Evolutionary conservation across 495 filamentous ascomycete species (phyloP), one percentile per base, ranked within the genome.

Genomic region (Clavariopsis aquatica): DNA sequence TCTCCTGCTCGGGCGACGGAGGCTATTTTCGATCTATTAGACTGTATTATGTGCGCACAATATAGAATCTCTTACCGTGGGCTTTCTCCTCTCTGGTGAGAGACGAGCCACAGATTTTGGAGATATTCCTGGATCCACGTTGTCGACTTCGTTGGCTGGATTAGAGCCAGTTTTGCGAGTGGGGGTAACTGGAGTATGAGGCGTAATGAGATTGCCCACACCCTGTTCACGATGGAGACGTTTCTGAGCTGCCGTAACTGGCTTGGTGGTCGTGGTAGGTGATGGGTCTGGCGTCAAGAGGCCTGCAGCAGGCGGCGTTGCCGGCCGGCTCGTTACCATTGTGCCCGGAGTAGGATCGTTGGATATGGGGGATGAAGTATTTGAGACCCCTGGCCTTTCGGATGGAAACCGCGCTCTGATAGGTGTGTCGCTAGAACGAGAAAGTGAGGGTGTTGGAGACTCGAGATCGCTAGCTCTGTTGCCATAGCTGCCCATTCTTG

Each of bases 61-160:
- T 12, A n/a, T 26, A 15, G 41, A 20, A 29, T 19, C 7, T 47
- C 60, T 49, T 60, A 60, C 66, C 38, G 68, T 65, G 23, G 64
- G 68, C 53, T 70, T 70, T 29, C 64, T 63, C 20, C 64, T 34
- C 26, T 68, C 61, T 45, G 65, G 69, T 0, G 69, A 70, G 2
- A 67, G 55, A 31, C 64, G 26, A 9, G 56, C 36, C 9, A 65
- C 47, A 20, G 64, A 68, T 9, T 56, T 26, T 6, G 69, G 69
- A 8, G 69, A 71, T n/a, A 65, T 62, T 5, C 64, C 65, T 1
- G 69, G 65, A 52, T 60, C 51, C 22, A 58, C 34, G 36, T 70
- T 58, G 52, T 70, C 67, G 1, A 28, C 52, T 9, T 62, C 57
- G 20, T 65, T 66, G 6, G 64, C 54, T 7, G 34, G 36, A 17